phyloP scores from a whole-genome alignment of 345 rosid genomes.

The Eutrema yunnanense region DNA sequence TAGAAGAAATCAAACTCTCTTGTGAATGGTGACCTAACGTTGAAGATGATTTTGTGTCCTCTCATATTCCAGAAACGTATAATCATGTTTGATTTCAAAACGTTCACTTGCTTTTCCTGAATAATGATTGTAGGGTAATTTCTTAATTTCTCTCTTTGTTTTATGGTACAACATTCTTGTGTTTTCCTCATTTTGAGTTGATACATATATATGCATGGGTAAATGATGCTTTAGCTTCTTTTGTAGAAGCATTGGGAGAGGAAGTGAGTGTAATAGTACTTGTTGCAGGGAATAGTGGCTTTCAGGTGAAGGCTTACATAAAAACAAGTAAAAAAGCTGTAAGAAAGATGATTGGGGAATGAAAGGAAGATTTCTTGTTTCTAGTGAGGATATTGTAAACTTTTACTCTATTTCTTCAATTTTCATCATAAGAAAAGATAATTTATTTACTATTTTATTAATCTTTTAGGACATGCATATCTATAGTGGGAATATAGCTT shows the following conservation, averaged over 20 bases:
- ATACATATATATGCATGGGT: slow-evolving; percentile 24
- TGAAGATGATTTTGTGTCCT: not conserved
- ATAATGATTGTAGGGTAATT: slow-evolving; percentile 22
- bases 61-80: not conserved
- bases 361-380: slow-evolving; percentile 36
- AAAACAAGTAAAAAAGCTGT: slow-evolving; percentile 32
- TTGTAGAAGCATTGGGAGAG: slow-evolving; percentile 25
- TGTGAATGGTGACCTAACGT: not conserved
- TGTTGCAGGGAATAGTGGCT: slow-evolving; percentile 26
- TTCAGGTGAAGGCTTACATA: slow-evolving; percentile 32
- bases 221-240: slow-evolving; percentile 18
- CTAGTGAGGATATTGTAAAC: slow-evolving; percentile 23
- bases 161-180: not conserved
- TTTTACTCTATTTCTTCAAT: slow-evolving; percentile 2
- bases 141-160: slow-evolving; percentile 19
- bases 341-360: slow-evolving; percentile 36
- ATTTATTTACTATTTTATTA: slow-evolving; percentile 3
- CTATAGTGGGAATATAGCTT: slow-evolving; percentile 28
- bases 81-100: slow-evolving; percentile 3
- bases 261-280: slow-evolving; percentile 23
- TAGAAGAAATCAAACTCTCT: not conserved
- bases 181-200: not conserved
- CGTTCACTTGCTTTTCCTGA: not conserved
- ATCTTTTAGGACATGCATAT: slow-evolving; percentile 23
- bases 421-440: not conserved